These are phyloP conservation scores for Aechmea fasciata DNA, from an alignment of 176 grass and related monocot species.

Conservation along the genomic window DNA sequence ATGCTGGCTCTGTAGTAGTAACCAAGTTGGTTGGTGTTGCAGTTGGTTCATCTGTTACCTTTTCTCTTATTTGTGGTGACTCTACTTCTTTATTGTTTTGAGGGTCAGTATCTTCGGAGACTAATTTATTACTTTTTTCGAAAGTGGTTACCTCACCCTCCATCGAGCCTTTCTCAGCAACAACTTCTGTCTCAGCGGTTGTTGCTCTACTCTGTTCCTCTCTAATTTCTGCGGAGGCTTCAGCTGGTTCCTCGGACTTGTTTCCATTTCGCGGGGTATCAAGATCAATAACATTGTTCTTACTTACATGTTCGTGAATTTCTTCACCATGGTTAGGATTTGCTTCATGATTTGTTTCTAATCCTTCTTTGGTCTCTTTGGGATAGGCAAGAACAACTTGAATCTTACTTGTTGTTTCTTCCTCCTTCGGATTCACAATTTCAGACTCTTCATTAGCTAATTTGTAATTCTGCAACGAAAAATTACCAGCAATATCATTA, in stretches of 20 bases:
- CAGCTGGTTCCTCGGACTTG: neutral
- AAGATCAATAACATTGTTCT: neutral
- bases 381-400: neutral
- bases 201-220: neutral
- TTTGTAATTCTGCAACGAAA: neutral
- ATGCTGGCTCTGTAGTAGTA: neutral
- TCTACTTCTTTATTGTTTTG: neutral
- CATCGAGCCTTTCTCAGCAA: neutral
- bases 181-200: neutral
- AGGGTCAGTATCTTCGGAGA: neutral
- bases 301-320: neutral
- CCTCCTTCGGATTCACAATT: neutral
- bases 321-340: neutral
- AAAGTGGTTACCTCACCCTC: neutral
- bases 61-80: neutral
- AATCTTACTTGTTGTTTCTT: neutral
- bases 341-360: neutral
- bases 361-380: neutral
- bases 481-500: neutral
- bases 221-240: neutral
- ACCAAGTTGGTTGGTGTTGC: neutral
- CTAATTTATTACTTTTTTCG: neutral
- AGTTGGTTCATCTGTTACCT: neutral
- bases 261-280: neutral
- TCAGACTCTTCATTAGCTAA: conserved; percentile 3